Conservation (phyloP, 2,329 filamentous ascomycete genomes). For the Sporothrix humicola region DNA sequence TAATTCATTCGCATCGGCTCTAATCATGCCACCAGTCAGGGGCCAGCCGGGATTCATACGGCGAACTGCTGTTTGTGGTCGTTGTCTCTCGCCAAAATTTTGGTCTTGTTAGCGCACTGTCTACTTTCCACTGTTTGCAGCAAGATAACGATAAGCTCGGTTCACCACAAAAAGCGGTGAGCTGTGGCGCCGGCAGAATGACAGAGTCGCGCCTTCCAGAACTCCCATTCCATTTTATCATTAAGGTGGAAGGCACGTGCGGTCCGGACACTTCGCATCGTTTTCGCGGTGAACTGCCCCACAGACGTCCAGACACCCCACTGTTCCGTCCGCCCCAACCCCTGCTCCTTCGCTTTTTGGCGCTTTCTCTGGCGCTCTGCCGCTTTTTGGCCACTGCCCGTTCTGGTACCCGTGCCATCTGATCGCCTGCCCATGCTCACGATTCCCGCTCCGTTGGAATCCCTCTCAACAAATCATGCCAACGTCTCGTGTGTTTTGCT, state of each 20-base stretch:
- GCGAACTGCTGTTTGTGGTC: conserved; percentile 5
- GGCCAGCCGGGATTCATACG: background rate
- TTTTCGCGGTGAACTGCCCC: background rate
- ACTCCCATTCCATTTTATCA: background rate
- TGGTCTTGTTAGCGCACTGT: background rate
- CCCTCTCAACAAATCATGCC: conserved; percentile 22
- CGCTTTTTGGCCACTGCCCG: conserved; percentile 18
- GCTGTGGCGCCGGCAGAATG: background rate
- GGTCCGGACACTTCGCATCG: background rate
- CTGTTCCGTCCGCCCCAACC: conserved; percentile 20
- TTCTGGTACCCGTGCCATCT: background rate
- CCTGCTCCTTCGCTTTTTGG: conserved; percentile 24
- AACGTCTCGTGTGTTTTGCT: conserved; percentile 3
- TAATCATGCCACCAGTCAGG: background rate
- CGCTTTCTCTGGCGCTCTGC: background rate
- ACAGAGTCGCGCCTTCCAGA: background rate
- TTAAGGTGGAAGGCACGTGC: conserved; percentile 24
- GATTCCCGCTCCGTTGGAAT: conserved; percentile 13
- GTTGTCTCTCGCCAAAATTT: background rate
- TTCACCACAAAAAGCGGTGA: conserved; percentile 1
- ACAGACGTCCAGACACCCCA: conserved; percentile 11
- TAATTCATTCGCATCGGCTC: background rate
- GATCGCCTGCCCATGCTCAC: conserved; percentile 9
- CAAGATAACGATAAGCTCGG: background rate
- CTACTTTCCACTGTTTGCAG: conserved; percentile 12